Evolutionary conservation across 495 filamentous ascomycete genomes (phyloP), one percentile per base, ranked within the genome.

Genomic region (Neurospora intermedia): DNA sequence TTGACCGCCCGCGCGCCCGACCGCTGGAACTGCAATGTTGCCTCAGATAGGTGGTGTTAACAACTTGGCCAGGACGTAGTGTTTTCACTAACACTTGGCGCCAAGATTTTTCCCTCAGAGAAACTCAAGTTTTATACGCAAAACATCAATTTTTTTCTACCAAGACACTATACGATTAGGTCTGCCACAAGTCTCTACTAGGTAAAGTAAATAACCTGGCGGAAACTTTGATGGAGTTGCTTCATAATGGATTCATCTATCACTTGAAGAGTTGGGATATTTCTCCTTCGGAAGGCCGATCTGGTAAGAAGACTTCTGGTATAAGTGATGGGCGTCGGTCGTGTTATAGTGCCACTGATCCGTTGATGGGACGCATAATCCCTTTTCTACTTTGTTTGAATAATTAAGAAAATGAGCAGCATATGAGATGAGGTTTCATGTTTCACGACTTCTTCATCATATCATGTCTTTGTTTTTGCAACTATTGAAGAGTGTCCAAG

Each of bases 181-280:
- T 27, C 5, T 59, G 48, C 46, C 2, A 11, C 45, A 20, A 20
- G 7, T 0, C n/a, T 48, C 1, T 3, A 11, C 0, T 3, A 1
- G 8, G 3, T n/a, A 4, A 7, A 0, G 20, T 3, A 4, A 20
- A 0, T 4, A 1, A n/a, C 18, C 0, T 5, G 0, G 7, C 6
- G 1, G 39, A n/a, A n/a, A 8, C 39, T 39, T 39, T 39, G 39
- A 39, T 39, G 6, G 39, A 39, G 0, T 8, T 6, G 4, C 2
- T 48, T 13, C 0, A 2, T 48, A 20, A 6, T 11, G 4, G 0
- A n/a, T 3, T 10, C 4, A 0, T n/a, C 0, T 3, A 48, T 10
- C 4, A 6, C 13, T 5, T 3, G 4, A 23, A 11, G 0, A 48
- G 4, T 23, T 54, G n/a, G 2, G n/a, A 6, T 1, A 3, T 2